Evolutionary conservation across 805 yeast genomes (phyloP), one percentile per base, ranked within the genome.

Genomic region (Yarrowia deformans): DNA sequence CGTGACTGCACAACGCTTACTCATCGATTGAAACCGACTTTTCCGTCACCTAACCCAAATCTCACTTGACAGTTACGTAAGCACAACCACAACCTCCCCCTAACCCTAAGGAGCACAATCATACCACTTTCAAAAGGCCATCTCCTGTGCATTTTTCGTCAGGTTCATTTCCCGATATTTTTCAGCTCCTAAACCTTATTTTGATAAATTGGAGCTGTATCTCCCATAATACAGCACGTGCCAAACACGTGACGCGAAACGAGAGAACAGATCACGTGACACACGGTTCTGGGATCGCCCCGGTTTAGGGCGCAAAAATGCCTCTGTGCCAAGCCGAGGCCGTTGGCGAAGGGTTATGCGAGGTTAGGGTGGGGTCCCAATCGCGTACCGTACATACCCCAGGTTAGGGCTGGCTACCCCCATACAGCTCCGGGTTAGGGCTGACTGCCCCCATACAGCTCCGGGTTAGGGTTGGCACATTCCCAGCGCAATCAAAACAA

Each of bases 401-500:
- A n/a, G n/a, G n/a, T n/a, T n/a, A 23, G 29, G 29, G 29, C 29
- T 23, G 29, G 4, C 29, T 23, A 23, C 29, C 29, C n/a, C n/a
- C n/a, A n/a, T n/a, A n/a, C n/a, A n/a, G n/a, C n/a, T n/a, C n/a
- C 8, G 10, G 23, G 48, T 45, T 45, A 45, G 49, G 49, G 49
- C 14, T 19, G 16, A 9, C 34, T 46, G 8, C 52, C 35, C 8
- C 7, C 8, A 43, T 43, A 13, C 0, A 9, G 2, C 3, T 1
- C 19, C 1, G 29, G 49, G 40, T 9, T 52, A 35, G 32, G 58
- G 42, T 13, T 7, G 1, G 13, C 19, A 35, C 42, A 52, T 52
- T 52, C 58, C 58, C 12, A 32, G 58, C 42, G 18, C 37, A 52
- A 52, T 52, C 58, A 52, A 16, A 52, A 52, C 58, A 52, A 52